These are phyloP conservation scores for Hexamita inflata DNA, from an alignment of 208 protist genomes.

Conservation along the genomic window DNA sequence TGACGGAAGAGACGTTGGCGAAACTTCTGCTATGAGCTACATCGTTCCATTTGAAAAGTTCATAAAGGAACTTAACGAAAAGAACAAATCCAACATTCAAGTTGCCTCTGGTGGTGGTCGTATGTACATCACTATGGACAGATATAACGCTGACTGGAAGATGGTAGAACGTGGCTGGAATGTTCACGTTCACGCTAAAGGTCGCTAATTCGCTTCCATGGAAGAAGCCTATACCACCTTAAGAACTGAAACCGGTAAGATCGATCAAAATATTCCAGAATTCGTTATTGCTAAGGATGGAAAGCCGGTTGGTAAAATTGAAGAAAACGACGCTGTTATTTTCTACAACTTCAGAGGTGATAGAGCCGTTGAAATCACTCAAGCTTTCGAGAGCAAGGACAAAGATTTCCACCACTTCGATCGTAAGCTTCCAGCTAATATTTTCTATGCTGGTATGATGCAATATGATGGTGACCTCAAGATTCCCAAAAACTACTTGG, in stretches of 20 bases:
- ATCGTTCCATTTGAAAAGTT: constrained; percentile 65
- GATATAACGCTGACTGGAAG: constrained; percentile 75
- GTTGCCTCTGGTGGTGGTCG: constrained; percentile 68
- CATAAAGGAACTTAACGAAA: constrained; percentile 51
- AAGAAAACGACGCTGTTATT: constrained; percentile 72
- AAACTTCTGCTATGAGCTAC: constrained; percentile 66
- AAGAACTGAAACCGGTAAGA: constrained; percentile 25
- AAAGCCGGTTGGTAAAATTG: constrained; percentile 60
- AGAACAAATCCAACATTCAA: background rate
- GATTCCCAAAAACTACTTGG: constrained; percentile 75
- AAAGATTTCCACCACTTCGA: constrained; percentile 69
- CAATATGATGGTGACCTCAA: constrained; percentile 76
- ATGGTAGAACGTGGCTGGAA: constrained; percentile 77
- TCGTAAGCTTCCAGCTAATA: constrained; percentile 47
- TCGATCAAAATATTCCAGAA: constrained; percentile 75
- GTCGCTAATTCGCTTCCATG: background rate
- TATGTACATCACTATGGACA: constrained; percentile 81
- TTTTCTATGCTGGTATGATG: constrained; percentile 75
- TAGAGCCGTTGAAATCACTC: constrained; percentile 72
- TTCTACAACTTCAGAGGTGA: constrained; percentile 80
- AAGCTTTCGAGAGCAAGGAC: constrained; percentile 63
- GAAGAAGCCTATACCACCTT: background rate
- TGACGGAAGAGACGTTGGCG: constrained; percentile 76
- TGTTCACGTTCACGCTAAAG: constrained; percentile 69
- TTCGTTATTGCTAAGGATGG: constrained; percentile 61